phyloP scores from a whole-genome alignment of 176 grass and related monocot species.

The Rhynchospora pubera region DNA sequence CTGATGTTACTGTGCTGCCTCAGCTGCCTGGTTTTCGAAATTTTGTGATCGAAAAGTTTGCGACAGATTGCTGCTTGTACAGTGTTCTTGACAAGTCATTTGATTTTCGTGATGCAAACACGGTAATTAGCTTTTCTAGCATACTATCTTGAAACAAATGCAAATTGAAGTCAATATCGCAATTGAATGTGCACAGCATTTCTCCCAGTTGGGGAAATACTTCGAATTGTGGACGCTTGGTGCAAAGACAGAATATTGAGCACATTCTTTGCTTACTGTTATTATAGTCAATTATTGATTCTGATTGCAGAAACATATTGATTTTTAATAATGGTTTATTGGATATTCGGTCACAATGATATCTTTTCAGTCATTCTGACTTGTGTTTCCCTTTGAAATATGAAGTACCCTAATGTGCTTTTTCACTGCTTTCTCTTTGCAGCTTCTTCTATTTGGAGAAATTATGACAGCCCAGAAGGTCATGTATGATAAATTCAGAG shows the following conservation, averaged over 20 bases:
- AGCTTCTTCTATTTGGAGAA: constrained; percentile 86
- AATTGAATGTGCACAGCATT: not conserved
- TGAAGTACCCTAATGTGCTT: not conserved
- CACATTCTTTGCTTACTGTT: not conserved
- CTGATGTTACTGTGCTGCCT: constrained; percentile 20
- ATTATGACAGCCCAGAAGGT: constrained; percentile 93
- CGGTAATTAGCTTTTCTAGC: constrained; percentile 37
- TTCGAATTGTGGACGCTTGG: not conserved
- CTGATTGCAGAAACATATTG: not conserved
- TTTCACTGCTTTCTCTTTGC: constrained; percentile 30
- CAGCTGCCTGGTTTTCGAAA: constrained; percentile 87
- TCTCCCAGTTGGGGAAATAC: not conserved
- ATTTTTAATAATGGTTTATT: not conserved
- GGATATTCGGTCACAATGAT: not conserved
- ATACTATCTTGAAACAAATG: constrained; percentile 1
- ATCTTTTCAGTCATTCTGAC: not conserved
- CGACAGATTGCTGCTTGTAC: constrained; percentile 70
- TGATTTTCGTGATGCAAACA: constrained; percentile 78
- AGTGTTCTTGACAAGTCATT: constrained; percentile 97
- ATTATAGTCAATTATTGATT: not conserved
- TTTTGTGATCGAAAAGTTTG: constrained; percentile 88
- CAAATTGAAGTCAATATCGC: not conserved
- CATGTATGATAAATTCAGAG: constrained; percentile 92
- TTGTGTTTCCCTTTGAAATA: not conserved
- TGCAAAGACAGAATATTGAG: not conserved